Conservation (phyloP, 495 filamentous ascomycete species). For the Talaromyces ruber region DNA sequence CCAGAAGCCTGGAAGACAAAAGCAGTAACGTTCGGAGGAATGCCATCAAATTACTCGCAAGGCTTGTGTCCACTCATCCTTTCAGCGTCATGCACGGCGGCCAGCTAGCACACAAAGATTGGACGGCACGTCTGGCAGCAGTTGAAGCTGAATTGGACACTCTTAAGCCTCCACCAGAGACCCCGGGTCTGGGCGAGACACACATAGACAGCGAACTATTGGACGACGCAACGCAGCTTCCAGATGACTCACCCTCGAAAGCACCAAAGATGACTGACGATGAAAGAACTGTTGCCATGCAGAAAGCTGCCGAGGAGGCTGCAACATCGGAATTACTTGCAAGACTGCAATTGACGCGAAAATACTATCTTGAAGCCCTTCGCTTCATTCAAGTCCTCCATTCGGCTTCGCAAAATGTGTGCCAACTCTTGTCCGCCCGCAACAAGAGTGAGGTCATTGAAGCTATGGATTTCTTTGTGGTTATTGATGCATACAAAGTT, state of each 20-base stretch:
- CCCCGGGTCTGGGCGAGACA: slow-evolving; percentile 58
- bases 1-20: slow-evolving; percentile 88
- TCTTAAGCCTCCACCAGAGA: slow-evolving; percentile 68
- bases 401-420: slow-evolving; percentile 63
- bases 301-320: slow-evolving; percentile 65
- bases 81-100: slow-evolving; percentile 90
- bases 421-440: slow-evolving; percentile 79
- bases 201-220: slow-evolving; percentile 70
- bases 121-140: slow-evolving; percentile 67
- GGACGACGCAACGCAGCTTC: slow-evolving; percentile 80
- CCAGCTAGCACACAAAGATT: slow-evolving; percentile 73
- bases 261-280: slow-evolving; percentile 53
- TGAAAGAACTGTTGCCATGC: slow-evolving; percentile 38
- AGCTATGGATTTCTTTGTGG: slow-evolving; percentile 97
- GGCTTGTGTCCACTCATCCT: slow-evolving; percentile 84
- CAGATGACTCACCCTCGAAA: slow-evolving; percentile 54
- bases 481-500: slow-evolving; percentile 89
- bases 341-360: slow-evolving; percentile 74
- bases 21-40: slow-evolving; percentile 95
- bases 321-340: slow-evolving; percentile 72
- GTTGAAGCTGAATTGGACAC: slow-evolving; percentile 76
- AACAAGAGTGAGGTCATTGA: slow-evolving; percentile 99
- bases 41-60: slow-evolving; percentile 84
- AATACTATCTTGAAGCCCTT: slow-evolving; percentile 87
- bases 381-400: slow-evolving; percentile 94